Conservation (phyloP, 176 grass and related monocot species). For the Miscanthus lutarioriparius region DNA sequence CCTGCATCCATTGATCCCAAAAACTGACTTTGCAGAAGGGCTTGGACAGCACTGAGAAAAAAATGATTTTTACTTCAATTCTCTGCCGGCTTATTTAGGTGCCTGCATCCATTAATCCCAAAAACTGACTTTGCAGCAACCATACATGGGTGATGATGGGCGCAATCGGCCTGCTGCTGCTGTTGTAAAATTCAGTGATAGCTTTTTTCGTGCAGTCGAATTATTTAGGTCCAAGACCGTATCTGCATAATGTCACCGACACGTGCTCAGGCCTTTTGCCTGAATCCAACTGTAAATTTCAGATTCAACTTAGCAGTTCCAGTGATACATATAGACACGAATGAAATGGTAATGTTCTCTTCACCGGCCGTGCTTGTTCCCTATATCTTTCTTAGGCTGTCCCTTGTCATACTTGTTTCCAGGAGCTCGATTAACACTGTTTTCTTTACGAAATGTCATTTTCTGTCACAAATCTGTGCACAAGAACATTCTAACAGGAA, state of each 20-base stretch:
- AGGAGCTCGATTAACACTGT: neutral
- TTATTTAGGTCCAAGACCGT: neutral
- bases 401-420: neutral
- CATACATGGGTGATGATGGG: neutral
- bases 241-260: neutral
- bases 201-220: neutral
- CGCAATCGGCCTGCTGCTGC: slow-evolving; percentile 21
- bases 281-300: slow-evolving; percentile 49
- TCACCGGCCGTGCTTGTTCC: neutral
- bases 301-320: slow-evolving; percentile 17
- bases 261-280: neutral
- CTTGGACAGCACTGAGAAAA: neutral
- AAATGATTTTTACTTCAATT: neutral
- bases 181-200: slow-evolving; percentile 33
- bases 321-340: slow-evolving; percentile 9
- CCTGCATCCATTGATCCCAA: no score
- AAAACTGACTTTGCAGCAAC: slow-evolving; percentile 22
- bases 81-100: neutral
- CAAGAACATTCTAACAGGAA: neutral
- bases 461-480: neutral
- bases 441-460: neutral
- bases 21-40: no score
- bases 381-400: neutral
- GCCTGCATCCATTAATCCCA: neutral
- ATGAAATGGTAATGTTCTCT: neutral